These are phyloP conservation scores for Prunus armeniaca DNA, from an alignment of 306 rosid genomes.

Conservation along the genomic window DNA sequence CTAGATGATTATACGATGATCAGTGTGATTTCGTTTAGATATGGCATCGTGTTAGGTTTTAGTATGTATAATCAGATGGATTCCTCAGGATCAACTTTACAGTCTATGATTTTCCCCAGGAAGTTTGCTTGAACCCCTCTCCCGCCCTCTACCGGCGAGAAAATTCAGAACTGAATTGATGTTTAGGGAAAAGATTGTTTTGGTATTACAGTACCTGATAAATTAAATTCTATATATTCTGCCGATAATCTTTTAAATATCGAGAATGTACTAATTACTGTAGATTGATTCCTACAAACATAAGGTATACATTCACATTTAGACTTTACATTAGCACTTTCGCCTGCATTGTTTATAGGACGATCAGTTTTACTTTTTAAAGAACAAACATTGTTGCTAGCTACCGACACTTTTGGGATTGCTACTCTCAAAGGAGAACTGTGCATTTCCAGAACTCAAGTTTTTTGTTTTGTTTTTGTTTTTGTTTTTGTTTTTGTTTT, in stretches of 20 bases:
- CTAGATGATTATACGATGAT: background rate
- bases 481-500: background rate
- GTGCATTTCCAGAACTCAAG: background rate
- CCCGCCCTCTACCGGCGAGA: background rate
- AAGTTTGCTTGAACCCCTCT: background rate
- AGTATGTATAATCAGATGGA: background rate
- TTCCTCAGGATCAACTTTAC: background rate
- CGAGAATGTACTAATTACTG: no score
- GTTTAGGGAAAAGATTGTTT: background rate
- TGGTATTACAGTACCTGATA: no score
- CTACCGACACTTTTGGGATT: slow-evolving; percentile 18
- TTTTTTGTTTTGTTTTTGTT: background rate
- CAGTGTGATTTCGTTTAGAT: background rate
- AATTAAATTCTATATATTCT: no score
- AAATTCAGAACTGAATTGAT: background rate
- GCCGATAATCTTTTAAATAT: no score
- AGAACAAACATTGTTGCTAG: background rate
- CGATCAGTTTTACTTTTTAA: background rate
- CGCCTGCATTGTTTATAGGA: background rate
- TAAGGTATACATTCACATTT: background rate
- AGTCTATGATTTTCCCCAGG: background rate
- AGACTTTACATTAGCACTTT: background rate
- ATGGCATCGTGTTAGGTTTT: background rate
- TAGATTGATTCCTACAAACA: background rate
- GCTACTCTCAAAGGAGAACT: background rate